Evolutionary conservation across 2,329 filamentous ascomycete genomes (phyloP), one percentile per base, ranked within the genome.

Genomic region (Xylariomycetidae sp.): DNA sequence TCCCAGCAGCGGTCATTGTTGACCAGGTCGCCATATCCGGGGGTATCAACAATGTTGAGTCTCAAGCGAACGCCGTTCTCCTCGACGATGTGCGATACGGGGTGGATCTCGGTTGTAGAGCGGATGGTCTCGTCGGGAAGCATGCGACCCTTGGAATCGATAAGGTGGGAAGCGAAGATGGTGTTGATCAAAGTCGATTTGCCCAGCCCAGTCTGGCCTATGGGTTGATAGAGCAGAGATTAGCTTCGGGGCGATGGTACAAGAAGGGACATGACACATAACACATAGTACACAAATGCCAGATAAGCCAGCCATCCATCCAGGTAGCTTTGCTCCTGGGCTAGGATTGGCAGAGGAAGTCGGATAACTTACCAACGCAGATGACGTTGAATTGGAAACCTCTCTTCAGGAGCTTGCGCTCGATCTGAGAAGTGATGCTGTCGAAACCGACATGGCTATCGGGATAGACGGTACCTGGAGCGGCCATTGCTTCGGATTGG

Each of bases 1-100:
- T 98, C 92, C 92, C 92, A 98, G 82, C 92, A 98, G 77, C 92
- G 85, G 72, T 98, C 92, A 67, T 98, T 98, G 80, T 98, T 98
- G 67, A 98, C 92, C 60, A 96, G 80, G 58, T 98, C 92, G 59
- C 92, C 92, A 58, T 98, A 98, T 47, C 92, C 92, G 46, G 92
- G 92, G 46, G 92, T 98, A 63, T 98, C 92, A 57, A 98, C 92
- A 58, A 98, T 98, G 79, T 97, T 98, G 58, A 98, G 76, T 56
- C 92, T 80, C 57, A 98, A 82, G 60, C 92, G 89, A 51, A 98
- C 92, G 53, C 92, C 92, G 63, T 98, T 98, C 73, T 98, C 92
- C 76, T 98, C 92, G 61, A 98, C 96, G 64, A 96, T 88, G 72
- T 98, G 92, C 47, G 92, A 97, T 49, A 92, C 90, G 33, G 88